Evolutionary conservation across 306 rosid genomes (phyloP), one percentile per base, ranked within the genome.

Genomic region (Vachellia collinsii): DNA sequence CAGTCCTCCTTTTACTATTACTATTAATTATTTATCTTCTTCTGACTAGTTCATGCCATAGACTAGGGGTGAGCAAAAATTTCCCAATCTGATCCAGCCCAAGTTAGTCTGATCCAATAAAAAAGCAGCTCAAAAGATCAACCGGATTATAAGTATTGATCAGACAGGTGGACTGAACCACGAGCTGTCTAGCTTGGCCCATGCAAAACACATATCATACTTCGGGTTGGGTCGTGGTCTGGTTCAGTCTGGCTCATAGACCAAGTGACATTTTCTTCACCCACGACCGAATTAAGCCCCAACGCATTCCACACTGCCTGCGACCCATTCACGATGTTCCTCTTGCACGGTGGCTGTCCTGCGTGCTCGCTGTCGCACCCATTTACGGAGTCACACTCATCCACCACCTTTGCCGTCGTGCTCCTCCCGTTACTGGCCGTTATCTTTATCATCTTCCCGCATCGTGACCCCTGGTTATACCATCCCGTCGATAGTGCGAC

Each of bases 401-500:
- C 91, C 79, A 86, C 89, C 77, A 86, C 89, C 66, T 81, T 88
- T 1, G 89, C 91, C 48, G 34, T 13, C 77, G 64, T 72, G 1
- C 77, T 77, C 70, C 72, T 73, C 41, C 89, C 91, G 37, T 84
- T 84, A 0, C 37, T 37, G 0, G 87, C 88, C 3, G 11, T 84
- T 16, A 86, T 88, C n/a, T 4, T 44, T 3, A 86, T 71, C 77
- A 48, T 78, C 68, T 11, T 62, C 43, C 89, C 86, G 37, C 86
- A 86, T 47, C 84, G 41, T 1, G 83, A 77, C 3, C 86, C 82
- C 0, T 74, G 19, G 48, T 73, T 19, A 17, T 50, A 84, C 83
- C 86, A 88, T 1, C 85, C 88, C 0, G 91, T 88, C 8, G 91
- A 88, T 22, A 88, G 75, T 4, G 89, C 91, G 63, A 83, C 88